Percentiles rank a stretch among this genome's conserved stretches.
These are phyloP conservation scores for Berberis thunbergii DNA, from an alignment of 164 flowering plant genomes.

Conservation along the genomic window DNA sequence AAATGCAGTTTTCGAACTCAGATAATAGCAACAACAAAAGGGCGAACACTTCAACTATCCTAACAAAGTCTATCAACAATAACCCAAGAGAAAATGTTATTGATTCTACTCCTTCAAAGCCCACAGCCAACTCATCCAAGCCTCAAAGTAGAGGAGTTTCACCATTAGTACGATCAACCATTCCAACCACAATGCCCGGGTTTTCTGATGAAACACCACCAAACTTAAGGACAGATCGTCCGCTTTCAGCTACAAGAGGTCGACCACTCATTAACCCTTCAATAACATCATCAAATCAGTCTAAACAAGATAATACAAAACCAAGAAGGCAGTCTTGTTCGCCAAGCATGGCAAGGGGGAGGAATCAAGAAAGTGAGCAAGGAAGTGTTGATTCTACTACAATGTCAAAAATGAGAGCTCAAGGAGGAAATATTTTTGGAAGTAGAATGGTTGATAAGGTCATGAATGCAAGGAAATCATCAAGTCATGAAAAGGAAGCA, in stretches of 20 bases:
- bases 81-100: no score
- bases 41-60: no score
- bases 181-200: conserved; percentile 26
- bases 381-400: conserved; percentile 2
- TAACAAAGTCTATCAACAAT: no score
- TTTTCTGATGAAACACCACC: conserved; percentile 30
- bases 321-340: conserved; percentile 35
- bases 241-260: conserved; percentile 8
- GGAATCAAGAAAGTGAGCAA: conserved; percentile 19
- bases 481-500: conserved; percentile 18
- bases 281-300: not conserved
- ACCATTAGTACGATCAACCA: conserved; percentile 28
- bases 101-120: no score
- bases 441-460: conserved; percentile 62
- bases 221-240: conserved; percentile 20
- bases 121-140: no score
- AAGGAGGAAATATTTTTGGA: conserved; percentile 28
- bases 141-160: not conserved
- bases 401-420: conserved; percentile 4
- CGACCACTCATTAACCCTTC: no score
- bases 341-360: conserved; percentile 35
- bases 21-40: not conserved
- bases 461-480: conserved; percentile 51
- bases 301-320: conserved; percentile 8
- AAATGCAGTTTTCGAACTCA: no score